Percentiles rank a stretch among this genome's conserved stretches.
Conservation (phyloP, 73 alveolate genomes). For the Effrenium voratum region DNA sequence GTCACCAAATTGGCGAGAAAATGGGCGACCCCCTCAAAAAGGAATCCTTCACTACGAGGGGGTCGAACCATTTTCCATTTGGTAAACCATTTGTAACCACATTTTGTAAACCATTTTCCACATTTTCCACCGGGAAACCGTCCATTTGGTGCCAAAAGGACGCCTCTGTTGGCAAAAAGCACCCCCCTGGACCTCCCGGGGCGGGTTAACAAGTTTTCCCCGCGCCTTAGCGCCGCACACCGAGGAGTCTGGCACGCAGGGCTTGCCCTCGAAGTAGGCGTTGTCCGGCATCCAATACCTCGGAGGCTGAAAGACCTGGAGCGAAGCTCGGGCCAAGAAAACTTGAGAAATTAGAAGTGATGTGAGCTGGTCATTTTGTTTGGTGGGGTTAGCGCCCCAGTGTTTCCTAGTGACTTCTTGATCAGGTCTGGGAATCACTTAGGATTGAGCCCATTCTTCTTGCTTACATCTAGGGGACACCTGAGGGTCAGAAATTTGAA, state of each 20-base stretch:
- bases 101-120: no score
- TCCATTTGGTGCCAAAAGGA: neutral
- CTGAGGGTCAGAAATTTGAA: no score
- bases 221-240: slow-evolving; percentile 55
- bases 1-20: no score
- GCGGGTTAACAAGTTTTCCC: neutral
- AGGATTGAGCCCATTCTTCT: neutral
- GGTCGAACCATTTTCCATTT: no score
- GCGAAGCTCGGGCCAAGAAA: neutral
- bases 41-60: no score
- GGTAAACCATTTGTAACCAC: no score
- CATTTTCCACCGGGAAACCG: no score
- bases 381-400: no score
- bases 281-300: slow-evolving; percentile 70
- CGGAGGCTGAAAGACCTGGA: neutral
- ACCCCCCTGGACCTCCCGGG: neutral
- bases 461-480: neutral
- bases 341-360: neutral
- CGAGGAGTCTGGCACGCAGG: slow-evolving; percentile 52
- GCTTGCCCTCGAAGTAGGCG: slow-evolving; percentile 32
- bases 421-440: neutral
- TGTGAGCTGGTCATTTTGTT: no score
- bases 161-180: neutral
- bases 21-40: no score
- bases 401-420: neutral